phyloP scores from a whole-genome alignment of 2,329 filamentous ascomycete species.

The Colletotrichum sp. region DNA sequence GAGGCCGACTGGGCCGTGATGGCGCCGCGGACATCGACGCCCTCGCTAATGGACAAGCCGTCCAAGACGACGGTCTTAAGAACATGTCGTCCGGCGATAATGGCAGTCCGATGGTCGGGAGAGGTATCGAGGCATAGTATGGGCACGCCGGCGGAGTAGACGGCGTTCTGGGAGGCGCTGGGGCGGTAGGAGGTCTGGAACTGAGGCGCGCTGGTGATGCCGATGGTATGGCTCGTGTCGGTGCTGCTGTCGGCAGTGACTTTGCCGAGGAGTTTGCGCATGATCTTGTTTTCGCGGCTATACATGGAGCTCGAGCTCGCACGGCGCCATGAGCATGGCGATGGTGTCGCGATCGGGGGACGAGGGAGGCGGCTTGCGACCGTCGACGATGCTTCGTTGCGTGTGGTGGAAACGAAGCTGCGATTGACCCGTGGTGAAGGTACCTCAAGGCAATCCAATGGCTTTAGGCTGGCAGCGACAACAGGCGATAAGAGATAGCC shows the following conservation, averaged over 20 bases:
- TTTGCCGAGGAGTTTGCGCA: slow-evolving; percentile 67
- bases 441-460: neutral
- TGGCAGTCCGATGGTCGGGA: slow-evolving; percentile 58
- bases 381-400: neutral
- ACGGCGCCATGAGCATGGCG: slow-evolving; percentile 36
- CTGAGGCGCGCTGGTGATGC: slow-evolving; percentile 50
- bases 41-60: slow-evolving; percentile 57
- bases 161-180: slow-evolving; percentile 59
- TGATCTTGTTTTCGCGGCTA: slow-evolving; percentile 60
- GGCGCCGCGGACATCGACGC: slow-evolving; percentile 61
- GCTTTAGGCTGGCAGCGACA: neutral
- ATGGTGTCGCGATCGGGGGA: neutral
- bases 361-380: neutral
- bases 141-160: slow-evolving; percentile 56
- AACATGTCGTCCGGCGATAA: slow-evolving; percentile 64
- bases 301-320: slow-evolving; percentile 45
- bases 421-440: neutral
- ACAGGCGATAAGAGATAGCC: neutral
- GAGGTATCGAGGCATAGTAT: slow-evolving; percentile 65
- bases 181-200: slow-evolving; percentile 52
- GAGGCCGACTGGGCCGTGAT: slow-evolving; percentile 56
- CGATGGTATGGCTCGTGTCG: slow-evolving; percentile 45
- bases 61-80: slow-evolving; percentile 66
- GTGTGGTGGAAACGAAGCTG: neutral
- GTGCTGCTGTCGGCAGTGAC: slow-evolving; percentile 50